Percentiles rank a stretch among this genome's conserved stretches.
Conservation (phyloP, 2,329 filamentous ascomycete genomes). For the Metarhizium anisopliae region DNA sequence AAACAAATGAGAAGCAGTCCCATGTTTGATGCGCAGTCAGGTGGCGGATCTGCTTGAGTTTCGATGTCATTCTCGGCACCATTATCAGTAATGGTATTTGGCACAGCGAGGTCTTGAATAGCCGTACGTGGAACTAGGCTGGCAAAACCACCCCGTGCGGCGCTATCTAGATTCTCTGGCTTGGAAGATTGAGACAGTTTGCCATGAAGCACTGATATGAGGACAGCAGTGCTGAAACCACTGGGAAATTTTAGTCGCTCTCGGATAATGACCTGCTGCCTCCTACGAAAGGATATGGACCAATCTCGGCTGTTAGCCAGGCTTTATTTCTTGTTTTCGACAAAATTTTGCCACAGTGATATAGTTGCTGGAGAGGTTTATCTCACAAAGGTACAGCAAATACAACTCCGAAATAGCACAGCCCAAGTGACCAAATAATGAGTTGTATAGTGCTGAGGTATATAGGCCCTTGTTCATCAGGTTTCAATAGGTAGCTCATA, state of each 20-base stretch:
- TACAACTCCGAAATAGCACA: slow-evolving; percentile 94
- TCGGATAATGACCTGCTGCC: slow-evolving; percentile 83
- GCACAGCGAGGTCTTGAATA: not conserved
- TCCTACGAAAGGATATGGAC: slow-evolving; percentile 23
- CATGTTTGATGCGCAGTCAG: slow-evolving; percentile 37
- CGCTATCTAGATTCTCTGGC: slow-evolving; percentile 24
- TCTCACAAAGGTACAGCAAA: slow-evolving; percentile 79
- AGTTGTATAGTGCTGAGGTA: slow-evolving; percentile 65
- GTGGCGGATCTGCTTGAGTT: slow-evolving; percentile 1
- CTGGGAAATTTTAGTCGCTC: slow-evolving; percentile 92
- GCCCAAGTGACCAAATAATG: slow-evolving; percentile 81
- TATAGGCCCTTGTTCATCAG: slow-evolving; percentile 71
- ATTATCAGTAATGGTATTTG: not conserved
- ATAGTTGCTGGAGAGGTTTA: not conserved
- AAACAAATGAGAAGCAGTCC: slow-evolving; percentile 49
- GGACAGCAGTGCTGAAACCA: slow-evolving; percentile 87
- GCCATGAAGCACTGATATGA: slow-evolving; percentile 86
- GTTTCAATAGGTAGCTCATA: slow-evolving; percentile 72
- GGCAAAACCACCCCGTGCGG: slow-evolving; percentile 31
- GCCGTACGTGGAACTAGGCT: slow-evolving; percentile 29
- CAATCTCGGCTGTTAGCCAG: not conserved
- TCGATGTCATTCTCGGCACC: not conserved
- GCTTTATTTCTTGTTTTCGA: not conserved
- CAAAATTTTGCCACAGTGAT: not conserved
- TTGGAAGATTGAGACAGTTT: slow-evolving; percentile 25